These are phyloP conservation scores for Solanum dulcamara DNA, from an alignment of 257 asterid genomes.

Conservation along the genomic window DNA sequence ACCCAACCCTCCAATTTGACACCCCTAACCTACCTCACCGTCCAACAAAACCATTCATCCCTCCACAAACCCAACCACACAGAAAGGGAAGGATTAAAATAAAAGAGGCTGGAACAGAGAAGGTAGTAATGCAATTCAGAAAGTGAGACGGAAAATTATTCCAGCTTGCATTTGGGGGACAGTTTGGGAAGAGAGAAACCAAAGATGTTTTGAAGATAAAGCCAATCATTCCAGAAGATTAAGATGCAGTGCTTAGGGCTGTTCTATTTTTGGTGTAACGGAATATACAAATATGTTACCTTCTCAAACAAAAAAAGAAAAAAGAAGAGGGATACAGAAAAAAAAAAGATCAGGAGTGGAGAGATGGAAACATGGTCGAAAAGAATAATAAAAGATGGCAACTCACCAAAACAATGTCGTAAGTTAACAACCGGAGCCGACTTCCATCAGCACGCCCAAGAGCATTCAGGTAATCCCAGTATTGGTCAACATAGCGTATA, in stretches of 20 bases:
- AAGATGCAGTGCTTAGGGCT: neutral
- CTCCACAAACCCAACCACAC: neutral
- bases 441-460: conserved; percentile 98
- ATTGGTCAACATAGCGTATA: conserved; percentile 81
- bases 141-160: neutral
- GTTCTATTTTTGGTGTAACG: neutral
- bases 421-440: conserved; percentile 79
- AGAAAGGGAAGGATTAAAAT: neutral
- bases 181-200: neutral
- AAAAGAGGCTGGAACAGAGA: neutral
- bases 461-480: conserved; percentile 92
- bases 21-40: neutral
- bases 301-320: neutral
- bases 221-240: neutral
- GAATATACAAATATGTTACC: neutral
- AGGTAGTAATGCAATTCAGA: neutral
- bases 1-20: neutral
- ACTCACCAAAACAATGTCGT: conserved; percentile 91
- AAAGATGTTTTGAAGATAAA: neutral
- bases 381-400: neutral
- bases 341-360: neutral
- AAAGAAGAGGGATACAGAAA: neutral
- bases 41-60: neutral
- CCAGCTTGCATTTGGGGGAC: neutral
- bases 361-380: neutral